A percentile compares a stretch with the other conserved stretches of the same genome.
phyloP scores from a whole-genome alignment of 2,329 filamentous ascomycete species.

The Botryotinia convoluta region DNA sequence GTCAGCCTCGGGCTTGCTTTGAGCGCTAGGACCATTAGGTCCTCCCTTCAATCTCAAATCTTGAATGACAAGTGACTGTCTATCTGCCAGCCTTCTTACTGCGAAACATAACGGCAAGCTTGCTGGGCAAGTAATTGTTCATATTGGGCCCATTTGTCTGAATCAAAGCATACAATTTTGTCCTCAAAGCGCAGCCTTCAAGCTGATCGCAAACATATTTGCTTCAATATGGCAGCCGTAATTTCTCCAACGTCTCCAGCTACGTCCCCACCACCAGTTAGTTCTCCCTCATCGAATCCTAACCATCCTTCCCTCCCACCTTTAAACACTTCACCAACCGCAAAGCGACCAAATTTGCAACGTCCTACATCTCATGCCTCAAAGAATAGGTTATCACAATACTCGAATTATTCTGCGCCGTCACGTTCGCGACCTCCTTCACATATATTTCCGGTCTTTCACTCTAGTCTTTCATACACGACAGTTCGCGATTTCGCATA shows the following conservation, averaged over 20 bases:
- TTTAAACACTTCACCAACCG: constrained; percentile 53
- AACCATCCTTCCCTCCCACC: constrained; percentile 55
- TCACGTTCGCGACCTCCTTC: constrained; percentile 75
- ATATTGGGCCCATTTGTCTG: constrained; percentile 19
- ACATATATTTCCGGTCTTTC: constrained; percentile 77
- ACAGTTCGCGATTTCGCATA: constrained; percentile 96
- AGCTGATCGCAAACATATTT: constrained; percentile 19
- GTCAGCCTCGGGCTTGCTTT: neutral
- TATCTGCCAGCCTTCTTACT: constrained; percentile 15
- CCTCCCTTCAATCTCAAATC: neutral
- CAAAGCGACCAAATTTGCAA: constrained; percentile 58
- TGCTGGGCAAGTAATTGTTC: constrained; percentile 35
- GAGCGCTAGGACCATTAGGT: constrained; percentile 6
- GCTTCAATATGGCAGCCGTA: constrained; percentile 43
- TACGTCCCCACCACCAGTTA: constrained; percentile 51
- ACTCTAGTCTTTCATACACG: constrained; percentile 84
- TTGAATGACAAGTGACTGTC: neutral
- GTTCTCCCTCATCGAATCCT: constrained; percentile 46
- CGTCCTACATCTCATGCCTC: constrained; percentile 73
- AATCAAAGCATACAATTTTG: neutral
- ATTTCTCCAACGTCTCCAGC: constrained; percentile 54
- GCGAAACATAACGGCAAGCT: constrained; percentile 28
- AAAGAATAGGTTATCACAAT: constrained; percentile 79
- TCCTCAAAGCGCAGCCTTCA: neutral
- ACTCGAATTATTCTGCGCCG: constrained; percentile 67